These are phyloP conservation scores for Herpotrichia juniperi DNA, from an alignment of 2,329 filamentous ascomycete genomes.

Conservation along the genomic window DNA sequence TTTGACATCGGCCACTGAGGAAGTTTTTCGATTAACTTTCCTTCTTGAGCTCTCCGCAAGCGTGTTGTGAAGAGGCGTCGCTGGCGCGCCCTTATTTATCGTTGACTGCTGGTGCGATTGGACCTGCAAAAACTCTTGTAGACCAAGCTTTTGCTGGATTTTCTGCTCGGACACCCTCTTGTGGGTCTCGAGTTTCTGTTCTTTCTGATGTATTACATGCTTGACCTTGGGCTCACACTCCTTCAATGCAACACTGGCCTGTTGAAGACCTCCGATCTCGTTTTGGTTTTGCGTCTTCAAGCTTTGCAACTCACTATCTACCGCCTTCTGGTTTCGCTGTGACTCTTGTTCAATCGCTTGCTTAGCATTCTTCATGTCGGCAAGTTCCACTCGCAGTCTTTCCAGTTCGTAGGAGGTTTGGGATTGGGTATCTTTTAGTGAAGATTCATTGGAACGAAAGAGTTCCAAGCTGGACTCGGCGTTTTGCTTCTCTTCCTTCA, in stretches of 20 bases:
- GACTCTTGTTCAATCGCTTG: constrained; percentile 8
- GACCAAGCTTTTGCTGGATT: too few species aligned
- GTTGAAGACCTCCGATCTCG: constrained; percentile 8
- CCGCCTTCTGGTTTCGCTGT: background rate
- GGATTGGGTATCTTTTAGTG: constrained; percentile 13
- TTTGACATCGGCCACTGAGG: constrained; percentile 14
- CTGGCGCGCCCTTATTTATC: too few species aligned
- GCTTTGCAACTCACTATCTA: constrained; percentile 1
- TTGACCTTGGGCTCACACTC: constrained; percentile 3
- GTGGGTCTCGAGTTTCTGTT: constrained; percentile 20
- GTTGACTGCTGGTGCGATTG: background rate
- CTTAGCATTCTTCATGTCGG: constrained; percentile 13
- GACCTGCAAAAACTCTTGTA: too few species aligned
- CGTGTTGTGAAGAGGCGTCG: background rate
- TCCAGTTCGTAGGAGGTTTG: constrained; percentile 12
- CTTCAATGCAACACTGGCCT: constrained; percentile 3
- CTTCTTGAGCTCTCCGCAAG: constrained; percentile 16
- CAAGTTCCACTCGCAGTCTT: constrained; percentile 14
- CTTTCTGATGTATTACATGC: constrained; percentile 11
- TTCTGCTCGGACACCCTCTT: constrained; percentile 14
- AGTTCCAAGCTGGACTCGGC: constrained; percentile 15
- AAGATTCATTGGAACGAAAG: constrained; percentile 10
- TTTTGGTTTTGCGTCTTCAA: constrained; percentile 18
- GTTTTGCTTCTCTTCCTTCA: constrained; percentile 19
- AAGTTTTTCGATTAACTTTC: constrained; percentile 26